Percentiles rank a stretch among this genome's conserved stretches.
These are phyloP conservation scores for Amaranthus cruentus DNA, from an alignment of 148 eudicot species.

Conservation along the genomic window DNA sequence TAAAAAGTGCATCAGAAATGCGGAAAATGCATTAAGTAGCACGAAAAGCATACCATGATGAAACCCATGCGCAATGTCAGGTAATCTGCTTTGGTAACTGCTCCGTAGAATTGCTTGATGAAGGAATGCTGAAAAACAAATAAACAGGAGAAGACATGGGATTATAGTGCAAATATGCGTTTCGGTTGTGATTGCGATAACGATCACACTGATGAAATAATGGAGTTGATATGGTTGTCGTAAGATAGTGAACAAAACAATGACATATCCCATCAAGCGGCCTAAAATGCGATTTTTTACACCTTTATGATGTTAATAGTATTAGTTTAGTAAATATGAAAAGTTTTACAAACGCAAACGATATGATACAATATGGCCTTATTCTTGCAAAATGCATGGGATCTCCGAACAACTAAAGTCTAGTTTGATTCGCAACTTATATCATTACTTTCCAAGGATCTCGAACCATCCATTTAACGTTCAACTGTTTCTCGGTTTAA, in stretches of 20 bases:
- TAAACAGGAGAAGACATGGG: neutral
- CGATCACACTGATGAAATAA: too few relatives aligned
- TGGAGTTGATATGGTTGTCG: too few relatives aligned
- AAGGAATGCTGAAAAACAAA: slow-evolving; percentile 56
- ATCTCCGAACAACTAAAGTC: neutral
- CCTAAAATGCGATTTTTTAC: too few relatives aligned
- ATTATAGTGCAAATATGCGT: too few relatives aligned
- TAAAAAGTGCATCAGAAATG: neutral
- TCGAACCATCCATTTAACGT: neutral
- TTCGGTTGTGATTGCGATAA: too few relatives aligned
- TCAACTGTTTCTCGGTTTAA: neutral
- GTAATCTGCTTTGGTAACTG: slow-evolving; percentile 82
- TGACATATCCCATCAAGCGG: too few relatives aligned
- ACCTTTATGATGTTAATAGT: too few relatives aligned
- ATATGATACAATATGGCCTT: too few relatives aligned
- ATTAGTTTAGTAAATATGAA: too few relatives aligned
- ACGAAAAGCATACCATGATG: slow-evolving; percentile 47
- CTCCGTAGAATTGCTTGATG: slow-evolving; percentile 83
- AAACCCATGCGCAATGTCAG: slow-evolving; percentile 69
- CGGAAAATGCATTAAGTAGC: neutral
- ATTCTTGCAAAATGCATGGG: too few relatives aligned
- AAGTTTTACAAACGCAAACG: too few relatives aligned
- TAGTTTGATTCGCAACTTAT: neutral
- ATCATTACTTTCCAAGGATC: neutral
- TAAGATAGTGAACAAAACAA: too few relatives aligned